These are phyloP conservation scores for Arthroderma uncinatum DNA, from an alignment of 2,329 filamentous ascomycete species.

Conservation along the genomic window DNA sequence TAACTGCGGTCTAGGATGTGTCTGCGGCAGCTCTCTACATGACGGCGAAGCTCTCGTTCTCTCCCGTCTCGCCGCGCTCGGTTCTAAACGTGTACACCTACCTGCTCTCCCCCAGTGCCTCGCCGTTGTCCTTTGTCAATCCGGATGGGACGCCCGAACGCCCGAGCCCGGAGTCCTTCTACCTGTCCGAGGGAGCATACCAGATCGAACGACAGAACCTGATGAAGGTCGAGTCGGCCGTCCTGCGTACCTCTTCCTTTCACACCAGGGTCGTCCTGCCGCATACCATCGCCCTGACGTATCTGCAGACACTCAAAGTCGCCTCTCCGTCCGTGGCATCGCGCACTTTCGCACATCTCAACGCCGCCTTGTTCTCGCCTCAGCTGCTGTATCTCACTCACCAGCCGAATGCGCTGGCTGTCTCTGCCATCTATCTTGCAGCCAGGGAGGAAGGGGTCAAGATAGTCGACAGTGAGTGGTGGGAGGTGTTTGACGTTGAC, in stretches of 20 bases:
- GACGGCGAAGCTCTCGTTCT: slow-evolving; percentile 67
- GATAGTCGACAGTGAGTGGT: slow-evolving; percentile 80
- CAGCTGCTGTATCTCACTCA: slow-evolving; percentile 87
- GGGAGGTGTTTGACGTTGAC: slow-evolving; percentile 96
- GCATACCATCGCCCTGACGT: slow-evolving; percentile 77
- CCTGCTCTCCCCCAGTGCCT: slow-evolving; percentile 52
- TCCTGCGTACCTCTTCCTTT: slow-evolving; percentile 67
- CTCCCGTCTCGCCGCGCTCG: slow-evolving; percentile 65
- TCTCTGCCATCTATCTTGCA: slow-evolving; percentile 82
- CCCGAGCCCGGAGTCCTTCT: slow-evolving; percentile 47
- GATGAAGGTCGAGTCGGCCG: slow-evolving; percentile 62
- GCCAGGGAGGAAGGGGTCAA: slow-evolving; percentile 64
- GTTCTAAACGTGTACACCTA: slow-evolving; percentile 78
- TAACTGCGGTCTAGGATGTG: slow-evolving; percentile 48
- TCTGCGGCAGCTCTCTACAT: slow-evolving; percentile 76
- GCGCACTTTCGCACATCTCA: slow-evolving; percentile 66
- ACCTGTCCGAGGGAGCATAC: slow-evolving; percentile 64
- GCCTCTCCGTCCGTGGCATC: slow-evolving; percentile 48
- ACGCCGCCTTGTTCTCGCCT: slow-evolving; percentile 71
- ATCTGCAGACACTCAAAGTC: slow-evolving; percentile 78
- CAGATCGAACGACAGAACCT: slow-evolving; percentile 52
- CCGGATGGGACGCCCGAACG: slow-evolving; percentile 20
- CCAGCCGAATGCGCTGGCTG: slow-evolving; percentile 74
- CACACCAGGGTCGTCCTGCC: slow-evolving; percentile 76
- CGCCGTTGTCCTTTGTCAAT: slow-evolving; percentile 40